Percentiles rank a stretch among this genome's conserved stretches.
phyloP scores from a whole-genome alignment of 192 early-diverging fungal genomes.

The Coemansia sp. region DNA sequence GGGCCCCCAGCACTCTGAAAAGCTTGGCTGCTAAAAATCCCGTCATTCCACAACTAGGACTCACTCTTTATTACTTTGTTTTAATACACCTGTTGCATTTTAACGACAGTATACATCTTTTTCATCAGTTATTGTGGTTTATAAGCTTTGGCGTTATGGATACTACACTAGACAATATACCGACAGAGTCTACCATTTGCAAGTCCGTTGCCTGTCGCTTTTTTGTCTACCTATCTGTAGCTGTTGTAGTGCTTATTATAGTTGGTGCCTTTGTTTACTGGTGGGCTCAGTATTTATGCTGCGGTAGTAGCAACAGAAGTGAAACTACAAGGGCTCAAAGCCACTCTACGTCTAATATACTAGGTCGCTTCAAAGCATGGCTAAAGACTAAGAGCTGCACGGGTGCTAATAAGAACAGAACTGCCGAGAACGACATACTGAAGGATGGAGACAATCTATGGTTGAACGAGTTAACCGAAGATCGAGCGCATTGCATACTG shows the following conservation, averaged over 20 bases:
- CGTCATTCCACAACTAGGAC: not conserved
- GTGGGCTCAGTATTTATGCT: not conserved
- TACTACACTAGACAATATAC: not conserved
- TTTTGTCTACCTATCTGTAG: not conserved
- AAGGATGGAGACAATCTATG: too few species aligned
- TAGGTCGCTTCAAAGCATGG: not conserved
- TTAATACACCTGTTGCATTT: not conserved
- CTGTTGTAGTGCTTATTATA: not conserved
- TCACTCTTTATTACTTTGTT: not conserved
- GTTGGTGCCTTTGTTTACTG: not conserved
- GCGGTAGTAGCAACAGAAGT: not conserved
- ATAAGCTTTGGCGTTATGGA: not conserved
- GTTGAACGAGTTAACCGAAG: not conserved
- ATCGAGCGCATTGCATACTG: not conserved
- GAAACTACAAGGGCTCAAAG: not conserved
- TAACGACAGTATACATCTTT: not conserved
- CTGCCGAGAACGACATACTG: not conserved
- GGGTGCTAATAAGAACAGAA: not conserved
- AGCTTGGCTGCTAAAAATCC: not conserved
- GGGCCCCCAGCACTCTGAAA: not conserved
- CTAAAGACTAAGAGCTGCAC: not conserved
- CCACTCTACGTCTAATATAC: not conserved
- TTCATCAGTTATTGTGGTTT: not conserved
- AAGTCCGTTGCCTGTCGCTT: constrained; percentile 1
- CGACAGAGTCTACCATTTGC: not conserved